Conservation (phyloP, 768 basidiomycete species). For the Leccinum uliginosum region DNA sequence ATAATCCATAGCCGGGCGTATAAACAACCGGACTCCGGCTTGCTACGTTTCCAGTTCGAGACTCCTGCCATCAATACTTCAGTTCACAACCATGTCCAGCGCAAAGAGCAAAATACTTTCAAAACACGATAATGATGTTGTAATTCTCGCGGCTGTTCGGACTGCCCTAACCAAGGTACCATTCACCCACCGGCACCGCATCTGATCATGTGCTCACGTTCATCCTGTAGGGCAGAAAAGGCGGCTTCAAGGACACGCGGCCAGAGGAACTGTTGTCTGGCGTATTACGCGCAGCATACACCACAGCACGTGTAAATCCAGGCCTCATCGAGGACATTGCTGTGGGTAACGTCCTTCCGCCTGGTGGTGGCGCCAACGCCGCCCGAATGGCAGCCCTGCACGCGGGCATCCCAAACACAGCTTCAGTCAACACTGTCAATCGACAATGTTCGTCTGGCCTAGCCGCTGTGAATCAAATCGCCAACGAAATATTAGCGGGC, state of each 20-base stretch:
- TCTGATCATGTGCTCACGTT: neutral
- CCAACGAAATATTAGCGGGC: slow-evolving; percentile 70
- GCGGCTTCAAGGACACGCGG: slow-evolving; percentile 87
- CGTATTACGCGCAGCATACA: slow-evolving; percentile 71
- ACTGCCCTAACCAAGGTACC: slow-evolving; percentile 88
- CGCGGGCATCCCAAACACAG: slow-evolving; percentile 77
- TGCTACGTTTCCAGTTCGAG: neutral
- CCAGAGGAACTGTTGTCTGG: slow-evolving; percentile 79
- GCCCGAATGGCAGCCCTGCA: slow-evolving; percentile 87
- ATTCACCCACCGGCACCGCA: neutral
- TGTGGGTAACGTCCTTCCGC: slow-evolving; percentile 86
- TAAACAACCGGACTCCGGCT: slow-evolving; percentile 5
- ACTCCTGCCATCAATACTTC: neutral
- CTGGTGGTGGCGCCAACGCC: slow-evolving; percentile 74
- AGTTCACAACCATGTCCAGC: slow-evolving; percentile 18
- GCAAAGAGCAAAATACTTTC: slow-evolving; percentile 59
- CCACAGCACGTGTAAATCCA: slow-evolving; percentile 67
- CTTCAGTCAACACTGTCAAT: slow-evolving; percentile 79
- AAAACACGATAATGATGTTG: slow-evolving; percentile 82
- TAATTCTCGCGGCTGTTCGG: slow-evolving; percentile 83
- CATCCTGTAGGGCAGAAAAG: slow-evolving; percentile 62
- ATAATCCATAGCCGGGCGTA: slow-evolving; percentile 12
- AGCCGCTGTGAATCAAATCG: slow-evolving; percentile 76
- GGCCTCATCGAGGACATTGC: slow-evolving; percentile 78
- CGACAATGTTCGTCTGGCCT: slow-evolving; percentile 89